Evolutionary conservation across 2,329 filamentous ascomycete species (phyloP), one percentile per base, ranked within the genome.

Genomic region (Xylaria sp.): DNA sequence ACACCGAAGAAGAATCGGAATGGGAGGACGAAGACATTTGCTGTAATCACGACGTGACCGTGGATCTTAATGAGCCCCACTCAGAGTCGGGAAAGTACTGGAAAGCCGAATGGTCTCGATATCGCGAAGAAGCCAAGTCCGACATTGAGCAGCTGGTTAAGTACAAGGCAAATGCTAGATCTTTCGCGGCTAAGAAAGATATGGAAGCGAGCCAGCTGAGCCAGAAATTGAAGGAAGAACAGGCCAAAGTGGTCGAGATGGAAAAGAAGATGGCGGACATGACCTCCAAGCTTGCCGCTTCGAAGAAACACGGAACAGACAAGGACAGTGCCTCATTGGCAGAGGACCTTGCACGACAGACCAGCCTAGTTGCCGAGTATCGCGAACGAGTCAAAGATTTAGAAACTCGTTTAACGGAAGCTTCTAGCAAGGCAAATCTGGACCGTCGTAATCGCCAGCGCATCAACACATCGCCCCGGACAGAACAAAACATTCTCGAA

Each of bases 91-190:
- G 90, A 6, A 87, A 85, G 70, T 93, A 91, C 76, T 94, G 91
- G 91, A 94, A 94, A 76, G 83, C 86, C 23, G 86, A 92, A 72
- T 94, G 91, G 70, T 84, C 92, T 68, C 84, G 83, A 57, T 94
- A 94, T 71, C 87, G 91, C 51, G 82, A 86, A 46, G 89, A 90
- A 65, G 91, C 90, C 66, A 87, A 87, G 74, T 83, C 82, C 45
- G 89, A 94, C 75, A 89, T 93, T 82, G 88, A 88, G 78, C 92
- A 90, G 78, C 81, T 94, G 72, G 84, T 94, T 72, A 87, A 87
- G 72, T 94, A 93, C 80, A 92, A 93, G 79, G 87, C 91, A 72
- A 81, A 92, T 65, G 90, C 91, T 60, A 94, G 92, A 77, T 89
- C 88, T 58, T 94, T 89, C 72, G 91, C 91, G 45, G 88, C 89